phyloP scores from a whole-genome alignment of 2,329 filamentous ascomycete species.

The Pseudocercospora eumusae region DNA sequence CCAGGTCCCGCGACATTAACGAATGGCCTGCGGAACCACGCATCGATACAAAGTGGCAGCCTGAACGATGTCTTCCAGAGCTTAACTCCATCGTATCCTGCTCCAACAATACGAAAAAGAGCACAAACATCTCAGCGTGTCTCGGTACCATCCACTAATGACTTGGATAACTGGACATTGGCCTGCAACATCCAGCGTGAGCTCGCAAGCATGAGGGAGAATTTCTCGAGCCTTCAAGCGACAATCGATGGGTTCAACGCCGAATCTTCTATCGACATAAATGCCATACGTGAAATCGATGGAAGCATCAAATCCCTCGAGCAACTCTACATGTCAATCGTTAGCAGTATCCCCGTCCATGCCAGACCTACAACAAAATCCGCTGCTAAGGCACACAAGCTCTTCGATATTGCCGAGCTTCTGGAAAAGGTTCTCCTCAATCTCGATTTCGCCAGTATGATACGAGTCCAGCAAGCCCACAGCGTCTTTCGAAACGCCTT shows the following conservation, averaged over 20 bases:
- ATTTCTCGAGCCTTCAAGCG: neutral
- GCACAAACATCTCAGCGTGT: no score
- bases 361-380: constrained; percentile 11
- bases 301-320: constrained; percentile 5
- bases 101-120: no score
- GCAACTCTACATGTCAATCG: neutral
- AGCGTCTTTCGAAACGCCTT: constrained; percentile 9
- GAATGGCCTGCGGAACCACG: neutral
- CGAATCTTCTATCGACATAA: neutral
- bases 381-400: constrained; percentile 7
- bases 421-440: constrained; percentile 18
- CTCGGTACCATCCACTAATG: neutral
- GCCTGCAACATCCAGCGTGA: constrained; percentile 1
- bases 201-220: neutral
- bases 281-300: neutral
- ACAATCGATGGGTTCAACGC: neutral
- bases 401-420: constrained; percentile 15
- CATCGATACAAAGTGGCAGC: neutral
- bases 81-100: neutral
- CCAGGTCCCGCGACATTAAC: neutral
- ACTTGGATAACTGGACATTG: neutral
- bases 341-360: constrained; percentile 2
- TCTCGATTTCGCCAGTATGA: constrained; percentile 7
- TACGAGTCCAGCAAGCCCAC: constrained; percentile 10
- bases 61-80: neutral